Conservation (phyloP, 2,329 filamentous ascomycete genomes). For the Arthroderma uncinatum region DNA sequence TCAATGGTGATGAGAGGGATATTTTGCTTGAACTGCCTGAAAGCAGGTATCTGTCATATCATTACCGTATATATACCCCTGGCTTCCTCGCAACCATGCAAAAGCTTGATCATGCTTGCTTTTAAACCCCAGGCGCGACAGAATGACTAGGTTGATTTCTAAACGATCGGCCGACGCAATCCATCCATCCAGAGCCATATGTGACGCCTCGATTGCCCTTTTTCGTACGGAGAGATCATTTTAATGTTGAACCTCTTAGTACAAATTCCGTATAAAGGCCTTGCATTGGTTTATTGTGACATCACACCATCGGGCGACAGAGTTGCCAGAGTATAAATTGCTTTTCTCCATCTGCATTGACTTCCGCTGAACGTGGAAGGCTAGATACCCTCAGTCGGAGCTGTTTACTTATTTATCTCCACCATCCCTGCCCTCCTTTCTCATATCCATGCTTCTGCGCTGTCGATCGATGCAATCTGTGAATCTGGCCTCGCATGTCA, state of each 20-base stretch:
- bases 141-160: background rate
- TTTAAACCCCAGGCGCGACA: background rate
- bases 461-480: conserved; percentile 3
- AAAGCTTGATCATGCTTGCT: conserved; percentile 5
- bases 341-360: background rate
- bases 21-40: background rate
- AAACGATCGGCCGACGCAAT: background rate
- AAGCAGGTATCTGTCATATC: background rate
- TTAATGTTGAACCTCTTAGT: background rate
- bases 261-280: background rate
- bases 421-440: background rate
- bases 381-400: background rate
- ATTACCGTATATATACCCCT: background rate
- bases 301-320: background rate
- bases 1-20: background rate
- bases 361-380: conserved; percentile 2
- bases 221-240: background rate
- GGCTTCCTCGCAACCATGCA: background rate
- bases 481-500: background rate
- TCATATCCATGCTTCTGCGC: background rate
- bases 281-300: background rate
- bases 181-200: background rate
- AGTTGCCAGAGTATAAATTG: background rate
- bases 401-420: background rate
- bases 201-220: conserved; percentile 2